A percentile compares a stretch with the other conserved stretches of the same genome.
Conservation (phyloP, 2,329 filamentous ascomycete genomes). For the Bimuria novae-zelandiae region DNA sequence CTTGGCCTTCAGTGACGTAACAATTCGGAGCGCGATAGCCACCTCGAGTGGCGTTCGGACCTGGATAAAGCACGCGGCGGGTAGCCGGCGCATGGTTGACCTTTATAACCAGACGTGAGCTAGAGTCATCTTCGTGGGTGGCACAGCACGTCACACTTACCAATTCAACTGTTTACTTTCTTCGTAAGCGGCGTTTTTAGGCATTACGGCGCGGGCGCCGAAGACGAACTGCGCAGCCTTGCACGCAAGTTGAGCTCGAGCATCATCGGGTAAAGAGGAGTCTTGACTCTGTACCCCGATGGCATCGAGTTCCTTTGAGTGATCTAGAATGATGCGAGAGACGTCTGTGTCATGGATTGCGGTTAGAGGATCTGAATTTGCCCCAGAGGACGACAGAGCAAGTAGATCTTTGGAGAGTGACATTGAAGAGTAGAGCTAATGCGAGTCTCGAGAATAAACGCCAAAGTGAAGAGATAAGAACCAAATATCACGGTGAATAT, state of each 20-base stretch:
- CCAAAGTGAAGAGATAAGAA: too few relatives aligned
- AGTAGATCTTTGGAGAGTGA: too few relatives aligned
- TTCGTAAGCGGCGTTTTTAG: neutral
- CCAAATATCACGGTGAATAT: too few relatives aligned
- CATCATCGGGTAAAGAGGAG: neutral
- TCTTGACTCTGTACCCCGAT: neutral
- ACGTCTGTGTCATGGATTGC: too few relatives aligned
- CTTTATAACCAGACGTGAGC: neutral
- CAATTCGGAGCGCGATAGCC: constrained; percentile 3
- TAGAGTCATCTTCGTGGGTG: neutral
- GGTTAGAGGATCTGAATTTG: too few relatives aligned
- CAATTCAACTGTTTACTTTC: neutral
- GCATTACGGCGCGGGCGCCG: neutral
- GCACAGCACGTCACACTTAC: neutral
- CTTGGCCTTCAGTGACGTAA: neutral
- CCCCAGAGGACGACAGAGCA: too few relatives aligned
- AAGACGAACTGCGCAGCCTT: constrained; percentile 9
- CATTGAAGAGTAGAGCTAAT: too few relatives aligned
- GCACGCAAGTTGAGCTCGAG: constrained; percentile 7
- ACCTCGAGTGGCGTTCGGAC: constrained; percentile 7
- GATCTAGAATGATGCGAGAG: too few relatives aligned
- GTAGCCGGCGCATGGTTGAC: constrained; percentile 12
- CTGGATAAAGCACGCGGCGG: constrained; percentile 12
- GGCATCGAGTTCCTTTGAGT: too few relatives aligned
- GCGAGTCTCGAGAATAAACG: too few relatives aligned